Conservation (phyloP, 495 filamentous ascomycete genomes). For the Apiosordaria backusii region DNA sequence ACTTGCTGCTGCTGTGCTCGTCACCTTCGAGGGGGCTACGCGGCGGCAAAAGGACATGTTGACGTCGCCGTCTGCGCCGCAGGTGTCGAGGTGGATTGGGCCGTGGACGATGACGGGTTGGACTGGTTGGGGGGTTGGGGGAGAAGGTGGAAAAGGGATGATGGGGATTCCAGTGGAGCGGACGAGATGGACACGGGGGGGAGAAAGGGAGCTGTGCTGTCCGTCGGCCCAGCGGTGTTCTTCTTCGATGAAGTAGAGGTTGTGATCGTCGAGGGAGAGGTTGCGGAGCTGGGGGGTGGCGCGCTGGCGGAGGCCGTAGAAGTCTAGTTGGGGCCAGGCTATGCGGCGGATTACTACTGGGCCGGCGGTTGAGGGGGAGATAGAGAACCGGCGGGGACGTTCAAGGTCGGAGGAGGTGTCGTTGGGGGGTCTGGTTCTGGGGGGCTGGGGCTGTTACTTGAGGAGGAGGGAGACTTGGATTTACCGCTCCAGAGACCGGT, state of each 20-base stretch:
- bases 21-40: constrained; percentile 5
- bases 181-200: constrained; percentile 44
- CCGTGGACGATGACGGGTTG: constrained; percentile 37
- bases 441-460: not conserved
- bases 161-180: constrained; percentile 56
- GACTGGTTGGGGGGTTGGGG: not conserved
- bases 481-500: constrained; percentile 28
- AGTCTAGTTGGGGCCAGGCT: constrained; percentile 53
- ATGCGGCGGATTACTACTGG: constrained; percentile 56
- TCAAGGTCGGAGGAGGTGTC: not conserved
- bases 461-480: not conserved
- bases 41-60: constrained; percentile 44
- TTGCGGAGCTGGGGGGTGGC: constrained; percentile 51
- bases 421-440: not conserved
- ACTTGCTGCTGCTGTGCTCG: too few relatives aligned
- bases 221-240: constrained; percentile 50
- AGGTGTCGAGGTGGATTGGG: constrained; percentile 50
- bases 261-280: constrained; percentile 54
- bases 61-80: constrained; percentile 46
- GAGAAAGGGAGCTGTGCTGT: constrained; percentile 37
- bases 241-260: constrained; percentile 43
- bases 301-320: constrained; percentile 57
- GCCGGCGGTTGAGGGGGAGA: constrained; percentile 23
- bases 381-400: constrained; percentile 8
- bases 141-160: constrained; percentile 11